A percentile compares a stretch with the other conserved stretches of the same genome.
phyloP scores from a whole-genome alignment of 441 rosid species.

The Populus hybrid region DNA sequence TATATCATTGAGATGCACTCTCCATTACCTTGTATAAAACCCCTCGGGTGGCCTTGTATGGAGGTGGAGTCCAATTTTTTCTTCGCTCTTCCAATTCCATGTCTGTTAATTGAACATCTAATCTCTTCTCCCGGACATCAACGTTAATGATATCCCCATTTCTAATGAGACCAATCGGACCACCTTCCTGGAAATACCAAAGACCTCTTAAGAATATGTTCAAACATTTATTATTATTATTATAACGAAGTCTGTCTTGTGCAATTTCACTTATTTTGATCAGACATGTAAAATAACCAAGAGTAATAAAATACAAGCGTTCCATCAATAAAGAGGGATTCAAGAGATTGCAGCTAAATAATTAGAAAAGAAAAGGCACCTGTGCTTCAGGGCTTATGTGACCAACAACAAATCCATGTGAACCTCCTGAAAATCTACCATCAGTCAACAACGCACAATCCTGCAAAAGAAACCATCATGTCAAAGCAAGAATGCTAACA shows the following conservation, averaged over 20 bases:
- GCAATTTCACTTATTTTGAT: background rate
- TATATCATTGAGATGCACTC: background rate
- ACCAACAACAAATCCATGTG: slow-evolving; percentile 98
- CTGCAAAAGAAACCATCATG: slow-evolving; percentile 34
- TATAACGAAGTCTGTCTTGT: too few species aligned
- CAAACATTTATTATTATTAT: background rate
- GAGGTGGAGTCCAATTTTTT: slow-evolving; percentile 73
- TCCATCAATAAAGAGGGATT: background rate
- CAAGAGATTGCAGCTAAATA: background rate
- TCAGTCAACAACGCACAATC: slow-evolving; percentile 90
- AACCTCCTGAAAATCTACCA: slow-evolving; percentile 97
- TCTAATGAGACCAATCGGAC: slow-evolving; percentile 81
- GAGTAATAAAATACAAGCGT: background rate
- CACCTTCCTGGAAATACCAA: slow-evolving; percentile 67
- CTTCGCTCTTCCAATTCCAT: slow-evolving; percentile 69
- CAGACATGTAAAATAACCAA: background rate
- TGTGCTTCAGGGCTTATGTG: slow-evolving; percentile 98
- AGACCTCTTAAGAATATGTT: background rate
- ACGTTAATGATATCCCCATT: slow-evolving; percentile 72
- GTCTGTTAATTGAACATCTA: slow-evolving; percentile 60
- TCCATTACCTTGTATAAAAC: slow-evolving; percentile 69
- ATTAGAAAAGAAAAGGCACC: slow-evolving; percentile 38
- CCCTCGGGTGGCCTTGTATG: slow-evolving; percentile 65
- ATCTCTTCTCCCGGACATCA: slow-evolving; percentile 65
- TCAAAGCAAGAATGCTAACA: background rate